Evolutionary conservation across 176 grass and related monocot species (phyloP).

Genomic region (Aechmea fasciata): DNA sequence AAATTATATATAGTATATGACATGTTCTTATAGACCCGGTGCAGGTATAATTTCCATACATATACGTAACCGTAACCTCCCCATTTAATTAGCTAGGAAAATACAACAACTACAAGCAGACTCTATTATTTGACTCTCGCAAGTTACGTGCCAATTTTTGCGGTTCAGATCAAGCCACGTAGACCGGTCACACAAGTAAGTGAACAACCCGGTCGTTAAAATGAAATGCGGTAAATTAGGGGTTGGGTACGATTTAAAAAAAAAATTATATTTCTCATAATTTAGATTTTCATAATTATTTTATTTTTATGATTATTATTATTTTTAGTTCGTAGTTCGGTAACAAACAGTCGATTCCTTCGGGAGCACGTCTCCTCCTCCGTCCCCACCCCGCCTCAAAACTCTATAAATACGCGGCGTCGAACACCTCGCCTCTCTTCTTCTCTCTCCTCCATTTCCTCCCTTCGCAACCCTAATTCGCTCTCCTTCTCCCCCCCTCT

Average conservation of each 20-base stretch:
- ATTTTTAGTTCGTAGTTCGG: neutral
- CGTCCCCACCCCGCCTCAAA: neutral
- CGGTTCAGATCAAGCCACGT: too few species aligned
- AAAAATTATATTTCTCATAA: neutral
- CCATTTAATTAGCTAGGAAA: too few species aligned
- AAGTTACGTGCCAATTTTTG: too few species aligned
- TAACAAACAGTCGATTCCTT: neutral
- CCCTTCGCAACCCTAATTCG: neutral
- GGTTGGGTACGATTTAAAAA: neutral
- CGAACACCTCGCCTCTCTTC: neutral
- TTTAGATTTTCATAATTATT: neutral
- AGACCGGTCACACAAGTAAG: too few species aligned
- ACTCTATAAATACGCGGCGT: neutral
- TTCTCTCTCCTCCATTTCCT: neutral
- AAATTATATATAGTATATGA: too few species aligned
- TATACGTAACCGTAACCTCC: too few species aligned
- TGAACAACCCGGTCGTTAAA: too few species aligned
- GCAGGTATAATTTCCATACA: too few species aligned
- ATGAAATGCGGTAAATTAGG: neutral
- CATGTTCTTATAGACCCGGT: too few species aligned
- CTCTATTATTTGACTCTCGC: too few species aligned
- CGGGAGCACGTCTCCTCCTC: neutral
- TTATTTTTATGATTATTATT: neutral
- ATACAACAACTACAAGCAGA: too few species aligned
- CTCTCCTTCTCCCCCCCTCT: neutral